Percentiles rank a stretch among this genome's conserved stretches.
These are phyloP conservation scores for Saccharomyces hybrid DNA, from an alignment of 1,139 yeast genomes.

Conservation along the genomic window DNA sequence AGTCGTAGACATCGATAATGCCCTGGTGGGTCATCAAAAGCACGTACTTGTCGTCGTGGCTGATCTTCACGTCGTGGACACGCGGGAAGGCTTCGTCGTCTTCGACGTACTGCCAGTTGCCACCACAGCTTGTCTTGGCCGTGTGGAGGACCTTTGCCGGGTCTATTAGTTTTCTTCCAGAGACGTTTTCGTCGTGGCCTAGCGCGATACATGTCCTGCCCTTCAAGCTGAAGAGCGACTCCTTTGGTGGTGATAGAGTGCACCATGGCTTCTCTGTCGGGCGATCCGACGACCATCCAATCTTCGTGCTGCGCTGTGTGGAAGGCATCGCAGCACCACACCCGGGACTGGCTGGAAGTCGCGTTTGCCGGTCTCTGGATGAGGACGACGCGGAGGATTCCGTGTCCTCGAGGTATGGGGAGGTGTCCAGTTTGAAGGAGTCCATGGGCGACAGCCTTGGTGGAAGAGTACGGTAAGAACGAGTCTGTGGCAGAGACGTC, in stretches of 20 bases:
- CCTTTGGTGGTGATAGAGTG: neutral
- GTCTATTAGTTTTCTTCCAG: neutral
- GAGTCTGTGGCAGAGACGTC: neutral
- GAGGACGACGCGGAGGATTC: neutral
- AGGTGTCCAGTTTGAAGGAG: neutral
- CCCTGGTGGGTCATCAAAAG: slow-evolving; percentile 59
- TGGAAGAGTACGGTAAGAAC: neutral
- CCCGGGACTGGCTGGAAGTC: slow-evolving; percentile 25
- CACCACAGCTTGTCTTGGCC: neutral
- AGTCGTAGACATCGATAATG: slow-evolving; percentile 36
- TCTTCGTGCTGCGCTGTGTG: slow-evolving; percentile 39
- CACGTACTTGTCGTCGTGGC: slow-evolving; percentile 56
- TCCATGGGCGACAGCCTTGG: neutral
- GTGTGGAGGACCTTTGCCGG: neutral
- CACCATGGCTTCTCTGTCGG: slow-evolving; percentile 53
- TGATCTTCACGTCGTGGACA: slow-evolving; percentile 61
- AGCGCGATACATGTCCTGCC: slow-evolving; percentile 20
- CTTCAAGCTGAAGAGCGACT: slow-evolving; percentile 9
- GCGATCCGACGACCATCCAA: slow-evolving; percentile 65
- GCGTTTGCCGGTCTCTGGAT: neutral
- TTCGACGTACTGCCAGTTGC: neutral
- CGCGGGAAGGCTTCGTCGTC: slow-evolving; percentile 39
- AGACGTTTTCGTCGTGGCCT: neutral
- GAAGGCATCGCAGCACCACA: slow-evolving; percentile 71
- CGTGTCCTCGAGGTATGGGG: neutral